Evolutionary conservation across 2,329 filamentous ascomycete genomes (phyloP).

Genomic region (Hypoxylon sp.): DNA sequence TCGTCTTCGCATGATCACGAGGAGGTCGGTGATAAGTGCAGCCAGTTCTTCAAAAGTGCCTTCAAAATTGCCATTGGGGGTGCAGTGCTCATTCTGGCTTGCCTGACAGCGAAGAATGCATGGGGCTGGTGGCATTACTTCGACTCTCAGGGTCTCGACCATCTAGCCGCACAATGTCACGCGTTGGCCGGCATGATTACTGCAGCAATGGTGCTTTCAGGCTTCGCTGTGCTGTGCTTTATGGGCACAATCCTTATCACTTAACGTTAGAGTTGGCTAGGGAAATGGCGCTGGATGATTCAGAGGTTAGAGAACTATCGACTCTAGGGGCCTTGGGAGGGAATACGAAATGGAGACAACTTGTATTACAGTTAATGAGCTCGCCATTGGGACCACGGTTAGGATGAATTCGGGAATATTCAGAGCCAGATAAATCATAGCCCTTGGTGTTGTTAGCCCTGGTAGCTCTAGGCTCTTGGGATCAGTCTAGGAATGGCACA

Average conservation of each 20-base stretch:
- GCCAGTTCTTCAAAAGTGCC: too few species aligned
- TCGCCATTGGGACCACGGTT: neutral
- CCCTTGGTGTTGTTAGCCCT: neutral
- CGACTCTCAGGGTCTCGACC: neutral
- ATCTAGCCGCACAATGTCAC: conserved; percentile 13
- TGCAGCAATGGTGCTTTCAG: neutral
- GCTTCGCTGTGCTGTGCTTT: neutral
- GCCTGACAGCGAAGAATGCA: neutral
- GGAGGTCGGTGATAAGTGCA: too few species aligned
- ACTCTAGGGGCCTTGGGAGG: neutral
- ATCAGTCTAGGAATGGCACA: neutral
- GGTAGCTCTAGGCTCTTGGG: neutral
- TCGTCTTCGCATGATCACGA: neutral
- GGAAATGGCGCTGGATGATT: neutral
- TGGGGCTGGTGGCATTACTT: conserved; percentile 23
- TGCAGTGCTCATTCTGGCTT: neutral
- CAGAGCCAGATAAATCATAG: neutral
- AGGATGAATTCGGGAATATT: neutral
- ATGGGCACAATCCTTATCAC: neutral
- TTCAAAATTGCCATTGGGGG: neutral
- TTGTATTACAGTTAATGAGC: neutral
- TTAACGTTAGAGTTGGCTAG: neutral
- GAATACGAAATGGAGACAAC: neutral
- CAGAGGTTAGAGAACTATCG: neutral
- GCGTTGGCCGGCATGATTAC: neutral